Evolutionary conservation across 306 rosid species (phyloP).

Genomic region (Prinsepia uniflora): DNA sequence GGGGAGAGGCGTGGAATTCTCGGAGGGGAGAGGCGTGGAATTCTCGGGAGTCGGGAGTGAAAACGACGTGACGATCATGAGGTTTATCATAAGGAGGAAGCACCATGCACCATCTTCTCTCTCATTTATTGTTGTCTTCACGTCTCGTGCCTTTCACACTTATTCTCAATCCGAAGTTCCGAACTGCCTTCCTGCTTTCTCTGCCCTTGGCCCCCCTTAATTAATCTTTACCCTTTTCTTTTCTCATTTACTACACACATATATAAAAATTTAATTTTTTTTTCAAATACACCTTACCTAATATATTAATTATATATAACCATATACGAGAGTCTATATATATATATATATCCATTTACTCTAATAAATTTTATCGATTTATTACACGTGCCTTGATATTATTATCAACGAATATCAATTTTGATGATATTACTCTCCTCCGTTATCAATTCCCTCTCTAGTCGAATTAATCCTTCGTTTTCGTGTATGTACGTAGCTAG

Average conservation of each 20-base stretch:
- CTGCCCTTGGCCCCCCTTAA: slow-evolving; percentile 7
- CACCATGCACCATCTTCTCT: slow-evolving; percentile 18
- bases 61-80: slow-evolving; percentile 99
- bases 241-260: background rate
- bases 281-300: no score
- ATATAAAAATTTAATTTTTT: no score
- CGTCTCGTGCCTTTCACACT: slow-evolving; percentile 81
- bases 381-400: no score
- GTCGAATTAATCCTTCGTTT: no score
- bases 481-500: no score
- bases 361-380: no score
- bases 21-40: slow-evolving; percentile 57
- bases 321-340: no score
- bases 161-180: slow-evolving; percentile 94
- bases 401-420: no score
- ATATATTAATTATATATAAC: no score
- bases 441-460: no score
- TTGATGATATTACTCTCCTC: no score
- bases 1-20: slow-evolving; percentile 45
- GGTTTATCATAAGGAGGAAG: slow-evolving; percentile 85
- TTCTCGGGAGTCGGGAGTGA: slow-evolving; percentile 84
- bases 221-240: slow-evolving; percentile 12
- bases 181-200: slow-evolving; percentile 63
- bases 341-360: no score
- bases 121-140: slow-evolving; percentile 49